Conservation (phyloP, 371 early-diverging fungal species). For the Lichtheimia ramosa region DNA sequence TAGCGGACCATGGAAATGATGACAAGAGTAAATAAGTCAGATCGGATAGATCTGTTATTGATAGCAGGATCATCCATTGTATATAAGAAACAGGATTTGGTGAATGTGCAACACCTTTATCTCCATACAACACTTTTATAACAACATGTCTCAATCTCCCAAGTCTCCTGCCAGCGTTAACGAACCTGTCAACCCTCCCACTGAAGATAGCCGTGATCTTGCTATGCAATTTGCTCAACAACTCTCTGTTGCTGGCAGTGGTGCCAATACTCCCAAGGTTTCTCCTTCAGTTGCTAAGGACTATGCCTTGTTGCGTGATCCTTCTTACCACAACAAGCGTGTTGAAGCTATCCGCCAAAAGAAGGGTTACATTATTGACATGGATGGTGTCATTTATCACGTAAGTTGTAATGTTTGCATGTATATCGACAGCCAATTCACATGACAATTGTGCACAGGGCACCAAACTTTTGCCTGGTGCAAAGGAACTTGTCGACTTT, state of each 20-base stretch:
- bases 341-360: constrained; percentile 58
- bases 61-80: too few species aligned
- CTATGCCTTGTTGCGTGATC: constrained; percentile 43
- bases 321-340: constrained; percentile 45
- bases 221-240: constrained; percentile 13
- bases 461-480: constrained; percentile 55
- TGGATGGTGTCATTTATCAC: constrained; percentile 74
- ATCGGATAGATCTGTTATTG: too few species aligned
- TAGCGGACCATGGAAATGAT: too few species aligned
- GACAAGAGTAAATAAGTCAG: too few species aligned
- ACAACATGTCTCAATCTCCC: constrained; percentile 1
- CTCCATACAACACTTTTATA: neutral
- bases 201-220: constrained; percentile 5
- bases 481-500: constrained; percentile 69
- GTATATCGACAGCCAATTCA: neutral
- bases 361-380: constrained; percentile 67
- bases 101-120: too few species aligned
- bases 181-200: constrained; percentile 7
- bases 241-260: constrained; percentile 1
- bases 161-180: neutral
- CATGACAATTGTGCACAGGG: constrained; percentile 27
- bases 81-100: too few species aligned
- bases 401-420: constrained; percentile 33
- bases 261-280: constrained; percentile 4
- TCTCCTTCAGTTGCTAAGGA: constrained; percentile 24